Conservation (phyloP, 1,284 basidiomycete genomes). For the Athelia psychrophila region DNA sequence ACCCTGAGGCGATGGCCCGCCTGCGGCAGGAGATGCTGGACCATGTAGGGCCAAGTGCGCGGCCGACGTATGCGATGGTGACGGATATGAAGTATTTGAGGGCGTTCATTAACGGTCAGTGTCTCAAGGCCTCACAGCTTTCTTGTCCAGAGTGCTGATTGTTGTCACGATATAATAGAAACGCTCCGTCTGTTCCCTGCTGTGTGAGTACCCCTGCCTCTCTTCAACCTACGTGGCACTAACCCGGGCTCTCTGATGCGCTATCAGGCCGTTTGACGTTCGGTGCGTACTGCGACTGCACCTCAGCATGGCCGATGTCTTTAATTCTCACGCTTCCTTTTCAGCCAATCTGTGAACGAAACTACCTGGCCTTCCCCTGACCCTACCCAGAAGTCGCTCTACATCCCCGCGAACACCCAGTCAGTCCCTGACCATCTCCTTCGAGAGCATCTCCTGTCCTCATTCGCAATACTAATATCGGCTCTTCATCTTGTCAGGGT, state of each 20-base stretch:
- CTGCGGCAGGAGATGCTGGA: slow-evolving; percentile 29
- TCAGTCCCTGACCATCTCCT: slow-evolving; percentile 20
- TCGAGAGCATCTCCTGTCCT: too few species aligned
- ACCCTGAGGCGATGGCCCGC: slow-evolving; percentile 22
- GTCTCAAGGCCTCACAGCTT: too few species aligned
- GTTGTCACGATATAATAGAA: neutral
- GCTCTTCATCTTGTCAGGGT: slow-evolving; percentile 21
- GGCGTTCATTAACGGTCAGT: slow-evolving; percentile 26
- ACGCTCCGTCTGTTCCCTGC: neutral
- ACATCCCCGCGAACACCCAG: slow-evolving; percentile 28
- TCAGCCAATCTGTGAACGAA: slow-evolving; percentile 21
- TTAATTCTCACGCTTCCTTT: slow-evolving; percentile 11
- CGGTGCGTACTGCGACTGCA: neutral
- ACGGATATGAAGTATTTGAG: slow-evolving; percentile 28
- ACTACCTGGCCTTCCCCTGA: slow-evolving; percentile 14
- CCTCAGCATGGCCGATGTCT: neutral
- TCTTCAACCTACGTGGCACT: neutral
- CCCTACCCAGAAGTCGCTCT: slow-evolving; percentile 19
- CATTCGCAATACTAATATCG: neutral
- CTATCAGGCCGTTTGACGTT: neutral
- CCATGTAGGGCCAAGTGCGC: slow-evolving; percentile 14
- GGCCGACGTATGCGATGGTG: slow-evolving; percentile 26
- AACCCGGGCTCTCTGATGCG: neutral
- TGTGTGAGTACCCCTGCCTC: neutral
- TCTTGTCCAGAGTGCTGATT: too few species aligned